These are phyloP conservation scores for Bromus sterilis DNA, from an alignment of 176 grass and related monocot species.

Conservation along the genomic window DNA sequence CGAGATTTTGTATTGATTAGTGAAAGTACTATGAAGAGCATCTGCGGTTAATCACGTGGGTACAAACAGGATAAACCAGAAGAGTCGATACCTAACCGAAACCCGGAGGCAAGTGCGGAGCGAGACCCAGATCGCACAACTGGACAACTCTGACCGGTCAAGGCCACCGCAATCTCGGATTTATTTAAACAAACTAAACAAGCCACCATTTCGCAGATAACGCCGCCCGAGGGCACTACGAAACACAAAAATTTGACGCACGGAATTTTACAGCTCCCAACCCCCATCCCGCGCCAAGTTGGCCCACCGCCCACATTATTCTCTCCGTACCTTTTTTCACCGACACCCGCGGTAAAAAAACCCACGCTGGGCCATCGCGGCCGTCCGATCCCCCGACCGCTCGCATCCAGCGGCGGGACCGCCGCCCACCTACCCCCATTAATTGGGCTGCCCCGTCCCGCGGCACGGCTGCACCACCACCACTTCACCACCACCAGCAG, in stretches of 20 bases:
- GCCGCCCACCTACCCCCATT: conserved; percentile 12
- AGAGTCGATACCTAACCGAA: background rate
- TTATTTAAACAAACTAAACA: background rate
- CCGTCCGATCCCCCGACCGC: conserved; percentile 19
- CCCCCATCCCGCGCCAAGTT: background rate
- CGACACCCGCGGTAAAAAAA: conserved; percentile 23
- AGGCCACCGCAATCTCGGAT: background rate
- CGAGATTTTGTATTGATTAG: no score
- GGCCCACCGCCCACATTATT: background rate
- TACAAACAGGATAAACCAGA: background rate
- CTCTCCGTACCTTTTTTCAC: conserved; percentile 9
- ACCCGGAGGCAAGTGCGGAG: background rate
- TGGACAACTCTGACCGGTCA: conserved; percentile 32
- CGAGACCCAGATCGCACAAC: background rate
- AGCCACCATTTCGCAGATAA: background rate
- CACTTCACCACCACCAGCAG: background rate
- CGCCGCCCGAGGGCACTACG: background rate
- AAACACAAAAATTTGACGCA: background rate
- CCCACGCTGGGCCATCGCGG: background rate
- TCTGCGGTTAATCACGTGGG: background rate
- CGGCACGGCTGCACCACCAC: background rate
- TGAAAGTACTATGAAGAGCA: no score
- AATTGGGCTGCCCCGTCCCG: conserved; percentile 8
- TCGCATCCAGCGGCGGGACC: conserved; percentile 33
- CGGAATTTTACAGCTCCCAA: conserved; percentile 2